Conservation (phyloP, 106 monocot genomes). For the Triglochin maritima region DNA sequence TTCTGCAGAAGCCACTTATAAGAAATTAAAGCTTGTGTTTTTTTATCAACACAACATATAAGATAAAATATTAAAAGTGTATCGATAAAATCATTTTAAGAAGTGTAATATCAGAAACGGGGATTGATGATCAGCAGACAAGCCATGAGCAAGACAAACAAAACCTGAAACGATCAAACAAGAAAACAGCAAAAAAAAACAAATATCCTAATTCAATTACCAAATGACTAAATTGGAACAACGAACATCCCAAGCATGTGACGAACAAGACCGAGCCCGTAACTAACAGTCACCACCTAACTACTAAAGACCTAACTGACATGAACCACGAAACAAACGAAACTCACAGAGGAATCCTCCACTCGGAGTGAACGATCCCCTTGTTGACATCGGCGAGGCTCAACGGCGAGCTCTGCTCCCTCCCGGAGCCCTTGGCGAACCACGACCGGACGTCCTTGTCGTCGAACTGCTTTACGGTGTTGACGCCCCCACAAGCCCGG, state of each 20-base stretch:
- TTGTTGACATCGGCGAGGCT: conserved; percentile 63
- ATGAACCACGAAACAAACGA: background rate
- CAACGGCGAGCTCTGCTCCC: conserved; percentile 28
- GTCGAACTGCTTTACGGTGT: conserved; percentile 36
- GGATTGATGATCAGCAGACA: background rate
- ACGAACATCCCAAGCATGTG: background rate
- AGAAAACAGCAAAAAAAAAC: background rate
- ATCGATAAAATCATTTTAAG: no score
- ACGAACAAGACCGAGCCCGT: background rate
- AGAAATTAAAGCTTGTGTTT: no score
- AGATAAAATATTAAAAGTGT: no score
- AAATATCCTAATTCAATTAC: background rate
- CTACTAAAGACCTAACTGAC: background rate
- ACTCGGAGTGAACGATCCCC: conserved; percentile 48
- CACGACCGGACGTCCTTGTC: conserved; percentile 38
- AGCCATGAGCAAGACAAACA: background rate
- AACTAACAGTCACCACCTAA: background rate
- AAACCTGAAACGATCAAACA: background rate
- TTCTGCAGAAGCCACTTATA: no score
- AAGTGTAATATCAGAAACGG: background rate
- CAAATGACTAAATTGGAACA: background rate
- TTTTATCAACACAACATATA: no score
- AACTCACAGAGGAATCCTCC: conserved; percentile 78
- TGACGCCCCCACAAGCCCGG: conserved; percentile 31
- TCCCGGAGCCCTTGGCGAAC: conserved; percentile 20